Evolutionary conservation across 306 rosid species (phyloP).

Genomic region (Fragaria vesca): DNA sequence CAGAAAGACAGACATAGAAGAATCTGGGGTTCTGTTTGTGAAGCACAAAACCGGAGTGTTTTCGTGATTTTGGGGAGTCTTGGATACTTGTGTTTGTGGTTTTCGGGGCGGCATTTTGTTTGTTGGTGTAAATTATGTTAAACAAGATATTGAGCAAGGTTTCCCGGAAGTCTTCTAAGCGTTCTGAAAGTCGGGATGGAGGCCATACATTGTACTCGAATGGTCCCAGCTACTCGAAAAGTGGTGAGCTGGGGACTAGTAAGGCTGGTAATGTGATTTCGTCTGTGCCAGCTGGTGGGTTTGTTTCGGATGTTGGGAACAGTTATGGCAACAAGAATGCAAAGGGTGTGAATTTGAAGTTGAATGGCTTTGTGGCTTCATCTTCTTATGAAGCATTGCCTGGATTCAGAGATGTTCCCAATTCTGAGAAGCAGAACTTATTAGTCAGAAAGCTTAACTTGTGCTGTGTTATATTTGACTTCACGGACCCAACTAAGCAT

Average conservation of each 20-base stretch:
- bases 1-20: constrained; percentile 1
- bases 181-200: constrained; percentile 48
- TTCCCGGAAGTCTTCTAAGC: constrained; percentile 59
- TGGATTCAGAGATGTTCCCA: constrained; percentile 60
- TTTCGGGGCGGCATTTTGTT: constrained; percentile 17
- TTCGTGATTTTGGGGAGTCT: neutral
- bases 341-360: constrained; percentile 33
- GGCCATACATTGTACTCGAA: constrained; percentile 36
- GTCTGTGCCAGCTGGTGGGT: constrained; percentile 30
- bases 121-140: constrained; percentile 51
- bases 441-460: constrained; percentile 57
- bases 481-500: constrained; percentile 62
- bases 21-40: neutral
- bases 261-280: constrained; percentile 42
- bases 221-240: constrained; percentile 35
- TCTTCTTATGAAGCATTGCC: constrained; percentile 67
- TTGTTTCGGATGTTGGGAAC: constrained; percentile 38
- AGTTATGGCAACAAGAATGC: constrained; percentile 44
- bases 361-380: constrained; percentile 42
- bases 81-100: constrained; percentile 15
- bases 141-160: constrained; percentile 58
- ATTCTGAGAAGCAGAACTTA: constrained; percentile 63
- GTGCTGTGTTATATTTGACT: constrained; percentile 73
- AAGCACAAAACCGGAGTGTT: neutral
- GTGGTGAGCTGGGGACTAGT: constrained; percentile 40